Conservation (phyloP, 768 basidiomycete genomes). For the Neoboletus subvelutipes region DNA sequence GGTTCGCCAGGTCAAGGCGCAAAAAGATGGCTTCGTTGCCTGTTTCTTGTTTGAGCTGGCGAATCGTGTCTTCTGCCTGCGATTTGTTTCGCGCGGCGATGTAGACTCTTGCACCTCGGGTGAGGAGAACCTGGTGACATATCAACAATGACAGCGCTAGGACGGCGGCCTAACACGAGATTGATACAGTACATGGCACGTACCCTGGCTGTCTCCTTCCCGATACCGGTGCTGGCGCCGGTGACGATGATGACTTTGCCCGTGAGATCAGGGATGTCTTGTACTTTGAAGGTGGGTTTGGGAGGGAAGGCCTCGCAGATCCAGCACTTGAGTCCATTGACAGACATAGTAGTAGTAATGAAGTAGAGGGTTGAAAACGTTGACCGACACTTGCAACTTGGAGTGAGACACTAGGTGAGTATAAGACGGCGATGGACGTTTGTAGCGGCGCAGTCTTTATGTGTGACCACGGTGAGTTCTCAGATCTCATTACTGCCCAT, state of each 20-base stretch:
- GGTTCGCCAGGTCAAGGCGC: slow-evolving; percentile 38
- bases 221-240: slow-evolving; percentile 34
- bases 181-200: neutral
- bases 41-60: slow-evolving; percentile 31
- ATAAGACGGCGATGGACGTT: neutral
- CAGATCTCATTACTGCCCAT: too few species aligned
- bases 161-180: neutral
- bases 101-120: slow-evolving; percentile 37
- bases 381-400: neutral
- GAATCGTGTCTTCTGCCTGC: slow-evolving; percentile 31
- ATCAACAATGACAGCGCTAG: neutral
- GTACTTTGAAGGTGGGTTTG: slow-evolving; percentile 25
- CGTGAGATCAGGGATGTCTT: slow-evolving; percentile 36
- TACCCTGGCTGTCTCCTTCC: slow-evolving; percentile 27
- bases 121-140: slow-evolving; percentile 25
- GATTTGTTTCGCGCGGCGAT: slow-evolving; percentile 29
- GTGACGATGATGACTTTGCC: slow-evolving; percentile 37
- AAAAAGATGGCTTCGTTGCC: slow-evolving; percentile 36
- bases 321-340: slow-evolving; percentile 3
- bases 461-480: neutral
- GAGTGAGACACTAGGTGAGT: neutral
- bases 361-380: neutral
- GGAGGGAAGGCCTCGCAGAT: slow-evolving; percentile 18
- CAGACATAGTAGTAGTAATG: too few species aligned
- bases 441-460: neutral